Conservation (phyloP, 108 stramenopile genomes). For the Cyclostephanos tholiformis region DNA sequence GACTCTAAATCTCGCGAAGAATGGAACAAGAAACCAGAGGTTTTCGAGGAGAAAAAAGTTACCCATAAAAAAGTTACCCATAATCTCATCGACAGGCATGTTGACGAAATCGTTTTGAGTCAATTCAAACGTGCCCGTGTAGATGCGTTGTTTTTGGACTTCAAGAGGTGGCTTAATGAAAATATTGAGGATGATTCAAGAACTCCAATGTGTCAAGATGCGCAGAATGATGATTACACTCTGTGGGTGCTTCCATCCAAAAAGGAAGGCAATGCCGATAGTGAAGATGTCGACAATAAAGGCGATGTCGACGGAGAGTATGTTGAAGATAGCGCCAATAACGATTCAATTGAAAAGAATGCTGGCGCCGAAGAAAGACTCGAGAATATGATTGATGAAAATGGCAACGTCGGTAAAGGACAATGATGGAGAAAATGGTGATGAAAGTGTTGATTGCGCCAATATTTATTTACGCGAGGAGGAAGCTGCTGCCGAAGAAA, state of each 20-base stretch:
- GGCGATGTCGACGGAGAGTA: slow-evolving; percentile 5
- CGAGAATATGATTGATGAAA: too few relatives aligned
- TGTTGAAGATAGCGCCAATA: background rate
- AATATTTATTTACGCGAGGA: too few relatives aligned
- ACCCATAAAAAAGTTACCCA: background rate
- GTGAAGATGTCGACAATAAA: slow-evolving; percentile 1
- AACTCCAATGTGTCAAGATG: slow-evolving; percentile 57
- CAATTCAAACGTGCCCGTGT: slow-evolving; percentile 68
- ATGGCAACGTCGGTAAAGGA: too few relatives aligned
- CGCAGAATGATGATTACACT: slow-evolving; percentile 71
- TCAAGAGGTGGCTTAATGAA: slow-evolving; percentile 62
- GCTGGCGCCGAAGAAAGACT: background rate
- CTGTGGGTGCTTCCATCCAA: slow-evolving; percentile 56
- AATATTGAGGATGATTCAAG: slow-evolving; percentile 52
- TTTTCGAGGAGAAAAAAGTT: slow-evolving; percentile 15
- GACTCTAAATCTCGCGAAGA: slow-evolving; percentile 59
- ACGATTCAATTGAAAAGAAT: background rate
- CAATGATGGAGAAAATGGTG: too few relatives aligned
- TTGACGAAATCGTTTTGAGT: slow-evolving; percentile 42
- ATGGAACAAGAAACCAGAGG: slow-evolving; percentile 73
- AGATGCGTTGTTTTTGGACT: slow-evolving; percentile 77
- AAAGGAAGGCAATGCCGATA: background rate
- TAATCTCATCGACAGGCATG: slow-evolving; percentile 9
- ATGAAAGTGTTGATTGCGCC: too few relatives aligned
- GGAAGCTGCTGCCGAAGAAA: too few relatives aligned